Conservation (phyloP, 2,329 filamentous ascomycete genomes). For the Epichloe aotearoae region DNA sequence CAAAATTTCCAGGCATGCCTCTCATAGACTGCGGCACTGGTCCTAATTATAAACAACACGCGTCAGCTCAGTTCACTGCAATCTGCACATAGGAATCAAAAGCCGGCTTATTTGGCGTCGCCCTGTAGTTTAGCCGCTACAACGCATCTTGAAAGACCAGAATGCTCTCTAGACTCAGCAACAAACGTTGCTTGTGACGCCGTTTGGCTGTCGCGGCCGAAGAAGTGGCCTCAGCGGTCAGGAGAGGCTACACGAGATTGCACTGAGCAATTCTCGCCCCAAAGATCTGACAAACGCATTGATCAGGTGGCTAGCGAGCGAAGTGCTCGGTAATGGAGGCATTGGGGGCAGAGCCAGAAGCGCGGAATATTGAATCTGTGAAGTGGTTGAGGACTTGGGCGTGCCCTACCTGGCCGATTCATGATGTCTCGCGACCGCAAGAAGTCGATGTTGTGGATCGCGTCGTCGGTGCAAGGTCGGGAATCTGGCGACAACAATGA, state of each 20-base stretch:
- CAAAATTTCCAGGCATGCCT: slow-evolving; percentile 48
- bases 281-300: not conserved
- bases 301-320: not conserved
- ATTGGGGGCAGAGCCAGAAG: not conserved
- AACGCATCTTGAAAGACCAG: not conserved
- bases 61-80: slow-evolving; percentile 13
- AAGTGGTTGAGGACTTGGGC: slow-evolving; percentile 10
- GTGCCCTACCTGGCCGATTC: slow-evolving; percentile 47
- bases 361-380: slow-evolving; percentile 6
- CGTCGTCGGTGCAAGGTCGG: not conserved
- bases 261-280: not conserved
- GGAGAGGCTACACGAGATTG: not conserved
- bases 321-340: not conserved
- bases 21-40: slow-evolving; percentile 49
- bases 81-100: not conserved
- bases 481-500: not conserved
- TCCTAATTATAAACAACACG: slow-evolving; percentile 25
- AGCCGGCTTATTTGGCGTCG: not conserved
- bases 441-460: not conserved
- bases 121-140: not conserved
- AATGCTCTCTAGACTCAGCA: not conserved
- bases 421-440: slow-evolving; percentile 25
- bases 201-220: not conserved
- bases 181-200: not conserved
- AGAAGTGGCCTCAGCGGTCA: not conserved